Conservation (phyloP, 768 basidiomycete species). For the Lactarius sp. region DNA sequence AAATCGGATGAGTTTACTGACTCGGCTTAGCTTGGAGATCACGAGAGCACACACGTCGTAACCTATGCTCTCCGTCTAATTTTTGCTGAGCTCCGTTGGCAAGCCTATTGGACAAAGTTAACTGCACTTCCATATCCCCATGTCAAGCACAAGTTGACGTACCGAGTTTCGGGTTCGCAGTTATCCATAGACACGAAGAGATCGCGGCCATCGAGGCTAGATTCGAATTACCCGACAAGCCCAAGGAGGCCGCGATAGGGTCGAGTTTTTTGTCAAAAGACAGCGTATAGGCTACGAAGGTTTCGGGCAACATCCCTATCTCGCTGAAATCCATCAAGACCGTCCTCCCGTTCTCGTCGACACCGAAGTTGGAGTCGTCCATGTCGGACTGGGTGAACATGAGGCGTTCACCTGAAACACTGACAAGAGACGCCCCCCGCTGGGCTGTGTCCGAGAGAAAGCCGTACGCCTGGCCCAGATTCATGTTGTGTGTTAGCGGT, state of each 20-base stretch:
- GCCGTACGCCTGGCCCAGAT: background rate
- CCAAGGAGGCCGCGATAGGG: background rate
- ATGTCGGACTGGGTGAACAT: constrained; percentile 34
- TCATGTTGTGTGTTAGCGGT: background rate
- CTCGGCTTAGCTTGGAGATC: no score
- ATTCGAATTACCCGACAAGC: background rate
- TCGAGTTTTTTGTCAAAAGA: background rate
- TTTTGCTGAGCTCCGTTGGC: no score
- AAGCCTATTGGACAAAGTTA: no score
- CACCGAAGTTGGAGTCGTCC: constrained; percentile 30
- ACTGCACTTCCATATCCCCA: background rate
- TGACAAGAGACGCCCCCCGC: background rate
- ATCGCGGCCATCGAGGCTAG: background rate
- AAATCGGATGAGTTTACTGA: no score
- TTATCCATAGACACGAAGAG: background rate
- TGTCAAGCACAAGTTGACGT: constrained; percentile 1
- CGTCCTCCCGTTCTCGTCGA: constrained; percentile 29
- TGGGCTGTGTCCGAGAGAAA: background rate
- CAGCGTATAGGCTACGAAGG: constrained; percentile 21
- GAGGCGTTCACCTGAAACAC: constrained; percentile 26
- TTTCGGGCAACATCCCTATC: constrained; percentile 30
- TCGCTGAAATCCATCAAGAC: constrained; percentile 30
- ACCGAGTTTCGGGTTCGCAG: background rate
- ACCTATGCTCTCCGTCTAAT: no score
- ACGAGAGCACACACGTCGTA: no score